Percentiles rank a stretch among this genome's conserved stretches.
phyloP scores from a whole-genome alignment of 805 yeast genomes.

The Tetrapisispora taiwanensis region DNA sequence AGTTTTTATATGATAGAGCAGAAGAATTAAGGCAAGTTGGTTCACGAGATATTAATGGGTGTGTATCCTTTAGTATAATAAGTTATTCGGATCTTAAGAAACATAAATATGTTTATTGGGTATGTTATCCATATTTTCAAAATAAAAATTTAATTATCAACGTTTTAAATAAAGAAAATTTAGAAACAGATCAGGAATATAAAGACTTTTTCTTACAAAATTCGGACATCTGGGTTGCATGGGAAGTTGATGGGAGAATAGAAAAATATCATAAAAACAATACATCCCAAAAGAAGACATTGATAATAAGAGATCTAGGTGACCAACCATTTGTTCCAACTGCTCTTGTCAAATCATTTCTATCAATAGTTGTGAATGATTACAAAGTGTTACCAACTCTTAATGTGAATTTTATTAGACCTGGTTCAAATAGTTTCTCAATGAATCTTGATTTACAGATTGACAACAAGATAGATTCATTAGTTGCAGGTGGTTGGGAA shows the following conservation, averaged over 20 bases:
- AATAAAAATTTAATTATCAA: slow-evolving; percentile 5
- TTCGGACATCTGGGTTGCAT: slow-evolving; percentile 22
- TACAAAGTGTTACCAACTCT: slow-evolving; percentile 29
- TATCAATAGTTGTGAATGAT: slow-evolving; percentile 34
- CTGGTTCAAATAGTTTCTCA: slow-evolving; percentile 25
- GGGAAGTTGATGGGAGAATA: slow-evolving; percentile 13
- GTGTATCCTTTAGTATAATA: slow-evolving; percentile 37
- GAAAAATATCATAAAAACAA: slow-evolving; percentile 9
- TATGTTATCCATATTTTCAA: slow-evolving; percentile 60
- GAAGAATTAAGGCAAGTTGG: slow-evolving; percentile 20
- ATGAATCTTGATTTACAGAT: slow-evolving; percentile 14
- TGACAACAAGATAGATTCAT: slow-evolving; percentile 10
- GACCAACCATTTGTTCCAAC: slow-evolving; percentile 34
- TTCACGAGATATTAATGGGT: slow-evolving; percentile 22
- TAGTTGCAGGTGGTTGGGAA: slow-evolving; percentile 81
- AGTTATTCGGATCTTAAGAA: slow-evolving; percentile 84
- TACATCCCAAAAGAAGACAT: slow-evolving; percentile 9
- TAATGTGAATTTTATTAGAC: slow-evolving; percentile 34
- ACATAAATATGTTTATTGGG: slow-evolving; percentile 84
- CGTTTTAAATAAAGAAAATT: background rate
- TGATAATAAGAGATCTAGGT: slow-evolving; percentile 35
- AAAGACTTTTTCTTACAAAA: slow-evolving; percentile 14
- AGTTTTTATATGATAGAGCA: slow-evolving; percentile 39
- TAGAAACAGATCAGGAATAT: slow-evolving; percentile 3
- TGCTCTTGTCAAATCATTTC: slow-evolving; percentile 47